phyloP scores from a whole-genome alignment of 2,329 filamentous ascomycete species.

The Byssothecium circinans region DNA sequence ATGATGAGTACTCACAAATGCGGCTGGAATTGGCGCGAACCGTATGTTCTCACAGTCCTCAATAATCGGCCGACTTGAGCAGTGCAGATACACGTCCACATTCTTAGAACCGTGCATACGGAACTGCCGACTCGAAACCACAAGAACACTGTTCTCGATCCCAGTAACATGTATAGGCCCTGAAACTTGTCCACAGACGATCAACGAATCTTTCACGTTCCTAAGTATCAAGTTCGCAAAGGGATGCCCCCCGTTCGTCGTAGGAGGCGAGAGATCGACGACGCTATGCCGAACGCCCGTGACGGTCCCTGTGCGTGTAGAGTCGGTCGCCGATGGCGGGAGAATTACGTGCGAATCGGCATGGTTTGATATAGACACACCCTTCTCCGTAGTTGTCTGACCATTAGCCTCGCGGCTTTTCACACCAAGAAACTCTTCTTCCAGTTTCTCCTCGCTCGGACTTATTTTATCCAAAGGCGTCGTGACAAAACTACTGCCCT shows the following conservation, averaged over 20 bases:
- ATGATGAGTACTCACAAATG: slow-evolving; percentile 60
- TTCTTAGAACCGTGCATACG: slow-evolving; percentile 85
- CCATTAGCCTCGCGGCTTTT: slow-evolving; percentile 10
- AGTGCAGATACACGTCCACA: slow-evolving; percentile 82
- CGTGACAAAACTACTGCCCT: slow-evolving; percentile 46
- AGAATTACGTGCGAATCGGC: slow-evolving; percentile 73
- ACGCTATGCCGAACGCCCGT: slow-evolving; percentile 71
- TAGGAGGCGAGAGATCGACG: slow-evolving; percentile 76
- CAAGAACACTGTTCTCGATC: slow-evolving; percentile 72
- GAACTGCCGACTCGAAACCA: slow-evolving; percentile 76
- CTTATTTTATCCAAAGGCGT: slow-evolving; percentile 42
- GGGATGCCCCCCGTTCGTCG: slow-evolving; percentile 39
- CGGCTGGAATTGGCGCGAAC: slow-evolving; percentile 73
- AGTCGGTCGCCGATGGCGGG: slow-evolving; percentile 68
- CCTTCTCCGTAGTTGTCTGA: slow-evolving; percentile 58
- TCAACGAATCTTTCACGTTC: slow-evolving; percentile 67
- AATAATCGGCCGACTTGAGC: slow-evolving; percentile 84
- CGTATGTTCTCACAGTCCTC: slow-evolving; percentile 79
- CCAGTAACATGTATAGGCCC: slow-evolving; percentile 84
- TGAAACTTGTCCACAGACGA: slow-evolving; percentile 76
- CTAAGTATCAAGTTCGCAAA: slow-evolving; percentile 74
- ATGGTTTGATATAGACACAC: slow-evolving; percentile 68
- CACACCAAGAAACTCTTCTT: slow-evolving; percentile 17
- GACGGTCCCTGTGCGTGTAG: slow-evolving; percentile 73
- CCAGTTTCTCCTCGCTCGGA: slow-evolving; percentile 38